A percentile compares a stretch with the other conserved stretches of the same genome.
phyloP scores from a whole-genome alignment of 441 rosid genomes.

The Arabidopsis hybrid region DNA sequence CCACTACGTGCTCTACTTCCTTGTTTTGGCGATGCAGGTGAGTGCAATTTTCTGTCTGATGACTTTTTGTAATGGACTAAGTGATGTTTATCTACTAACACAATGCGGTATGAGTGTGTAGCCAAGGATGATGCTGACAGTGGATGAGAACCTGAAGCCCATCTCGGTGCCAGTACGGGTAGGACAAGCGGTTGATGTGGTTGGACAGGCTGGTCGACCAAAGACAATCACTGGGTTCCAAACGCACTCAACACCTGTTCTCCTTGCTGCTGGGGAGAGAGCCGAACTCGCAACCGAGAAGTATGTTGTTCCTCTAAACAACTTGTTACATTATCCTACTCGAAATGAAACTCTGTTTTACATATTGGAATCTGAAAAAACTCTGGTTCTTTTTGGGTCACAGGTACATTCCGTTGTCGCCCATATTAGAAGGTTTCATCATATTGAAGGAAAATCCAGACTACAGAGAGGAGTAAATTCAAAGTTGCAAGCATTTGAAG shows the following conservation, averaged over 20 bases:
- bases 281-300: constrained; percentile 96
- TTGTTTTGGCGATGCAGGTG: constrained; percentile 96
- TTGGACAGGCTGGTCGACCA: constrained; percentile 97
- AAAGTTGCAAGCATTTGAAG: constrained; percentile 15
- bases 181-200: constrained; percentile 96
- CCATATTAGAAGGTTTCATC: constrained; percentile 91
- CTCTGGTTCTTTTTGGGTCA: not conserved
- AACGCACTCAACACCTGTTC: constrained; percentile 93
- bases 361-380: not conserved
- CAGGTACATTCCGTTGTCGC: constrained; percentile 91
- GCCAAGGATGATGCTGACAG: constrained; percentile 95
- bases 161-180: constrained; percentile 86
- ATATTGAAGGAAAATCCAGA: constrained; percentile 86
- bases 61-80: not conserved
- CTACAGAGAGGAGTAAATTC: constrained; percentile 60
- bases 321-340: not conserved
- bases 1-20: constrained; percentile 88
- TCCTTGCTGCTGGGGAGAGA: constrained; percentile 92
- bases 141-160: constrained; percentile 83
- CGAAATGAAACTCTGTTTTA: constrained; percentile 5
- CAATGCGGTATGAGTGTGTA: constrained; percentile 40
- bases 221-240: constrained; percentile 95
- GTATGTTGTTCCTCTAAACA: constrained; percentile 48
- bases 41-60: constrained; percentile 6
- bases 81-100: constrained; percentile 6